phyloP scores from a whole-genome alignment of 2,329 filamentous ascomycete genomes.

The Daldinia sp. region DNA sequence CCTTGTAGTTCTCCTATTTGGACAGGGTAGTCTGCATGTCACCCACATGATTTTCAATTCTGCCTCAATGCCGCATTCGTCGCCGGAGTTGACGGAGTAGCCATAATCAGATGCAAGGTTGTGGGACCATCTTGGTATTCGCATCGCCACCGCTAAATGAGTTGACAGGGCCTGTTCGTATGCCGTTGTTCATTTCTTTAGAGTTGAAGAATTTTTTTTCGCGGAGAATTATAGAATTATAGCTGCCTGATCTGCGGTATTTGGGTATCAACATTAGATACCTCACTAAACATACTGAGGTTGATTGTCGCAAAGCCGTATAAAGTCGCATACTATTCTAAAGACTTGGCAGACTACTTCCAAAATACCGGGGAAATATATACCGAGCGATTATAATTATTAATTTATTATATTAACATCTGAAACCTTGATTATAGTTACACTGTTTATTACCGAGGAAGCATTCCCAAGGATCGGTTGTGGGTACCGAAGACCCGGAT shows the following conservation, averaged over 20 bases:
- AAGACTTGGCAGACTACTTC: background rate
- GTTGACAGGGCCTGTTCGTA: background rate
- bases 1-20: background rate
- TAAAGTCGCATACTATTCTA: background rate
- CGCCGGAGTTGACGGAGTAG: constrained; percentile 8
- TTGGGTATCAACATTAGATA: background rate
- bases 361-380: background rate
- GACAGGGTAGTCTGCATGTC: background rate
- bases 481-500: constrained; percentile 1
- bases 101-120: background rate
- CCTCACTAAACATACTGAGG: background rate
- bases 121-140: background rate
- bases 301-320: background rate
- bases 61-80: background rate
- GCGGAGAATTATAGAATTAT: background rate
- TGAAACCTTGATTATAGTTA: constrained; percentile 1
- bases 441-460: background rate
- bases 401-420: background rate
- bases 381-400: background rate
- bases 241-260: background rate
- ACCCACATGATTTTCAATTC: background rate
- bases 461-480: constrained; percentile 4
- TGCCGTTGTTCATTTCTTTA: background rate
- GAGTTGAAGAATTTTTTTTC: background rate
- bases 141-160: background rate